Conservation (phyloP, 306 rosid genomes). For the Pyrus bretschneideri region DNA sequence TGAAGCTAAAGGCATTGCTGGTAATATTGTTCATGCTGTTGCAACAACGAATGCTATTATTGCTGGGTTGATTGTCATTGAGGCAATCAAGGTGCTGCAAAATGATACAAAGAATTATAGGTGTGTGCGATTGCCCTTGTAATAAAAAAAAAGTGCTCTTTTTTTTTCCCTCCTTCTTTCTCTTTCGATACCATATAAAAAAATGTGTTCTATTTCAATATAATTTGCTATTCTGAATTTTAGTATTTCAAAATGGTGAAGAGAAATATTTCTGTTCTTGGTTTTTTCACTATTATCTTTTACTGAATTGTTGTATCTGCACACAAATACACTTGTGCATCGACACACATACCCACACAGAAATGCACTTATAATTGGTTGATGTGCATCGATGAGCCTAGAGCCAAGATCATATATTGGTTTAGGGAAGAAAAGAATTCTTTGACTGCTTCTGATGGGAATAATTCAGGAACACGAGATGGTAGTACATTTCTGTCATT, state of each 20-base stretch:
- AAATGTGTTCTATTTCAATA: neutral
- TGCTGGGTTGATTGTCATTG: constrained; percentile 97
- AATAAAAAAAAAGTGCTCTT: no score
- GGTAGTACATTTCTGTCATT: neutral
- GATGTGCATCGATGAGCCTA: neutral
- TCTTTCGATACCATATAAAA: neutral
- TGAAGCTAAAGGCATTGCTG: constrained; percentile 99
- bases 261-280: neutral
- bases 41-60: constrained; percentile 95
- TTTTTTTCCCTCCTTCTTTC: neutral
- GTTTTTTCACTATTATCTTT: neutral
- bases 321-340: neutral
- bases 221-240: neutral
- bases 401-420: neutral
- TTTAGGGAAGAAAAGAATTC: neutral
- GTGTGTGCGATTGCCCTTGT: constrained; percentile 30
- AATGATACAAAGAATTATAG: constrained; percentile 62
- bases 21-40: constrained; percentile 97
- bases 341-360: neutral
- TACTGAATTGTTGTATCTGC: neutral
- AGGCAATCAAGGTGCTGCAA: constrained; percentile 90
- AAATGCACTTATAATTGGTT: neutral
- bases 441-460: neutral
- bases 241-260: neutral
- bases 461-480: neutral